phyloP scores from a whole-genome alignment of 73 alveolate species.

The Symbiodinium pilosum region DNA sequence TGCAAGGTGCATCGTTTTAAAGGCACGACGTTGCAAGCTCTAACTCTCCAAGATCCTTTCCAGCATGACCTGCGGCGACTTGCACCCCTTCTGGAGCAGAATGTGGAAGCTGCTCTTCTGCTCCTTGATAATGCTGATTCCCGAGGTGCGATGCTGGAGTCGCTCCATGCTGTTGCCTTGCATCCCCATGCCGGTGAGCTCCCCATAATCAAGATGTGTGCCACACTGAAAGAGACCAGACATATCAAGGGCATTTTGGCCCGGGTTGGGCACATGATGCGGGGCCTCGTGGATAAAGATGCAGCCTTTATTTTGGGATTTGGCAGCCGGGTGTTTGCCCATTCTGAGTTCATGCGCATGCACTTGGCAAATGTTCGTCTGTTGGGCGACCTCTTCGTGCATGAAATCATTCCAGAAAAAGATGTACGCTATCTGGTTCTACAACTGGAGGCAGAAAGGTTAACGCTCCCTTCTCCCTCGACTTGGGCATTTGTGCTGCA shows the following conservation, averaged over 20 bases:
- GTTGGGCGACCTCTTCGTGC: neutral
- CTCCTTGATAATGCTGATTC: neutral
- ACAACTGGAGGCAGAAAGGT: neutral
- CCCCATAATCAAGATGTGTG: neutral
- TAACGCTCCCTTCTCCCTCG: neutral
- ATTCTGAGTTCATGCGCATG: constrained; percentile 1
- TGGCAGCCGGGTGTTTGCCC: neutral
- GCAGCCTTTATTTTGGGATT: neutral
- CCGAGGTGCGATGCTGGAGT: neutral
- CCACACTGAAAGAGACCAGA: neutral
- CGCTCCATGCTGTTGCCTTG: constrained; percentile 6
- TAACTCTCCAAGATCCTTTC: neutral
- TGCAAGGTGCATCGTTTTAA: neutral
- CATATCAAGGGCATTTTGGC: neutral
- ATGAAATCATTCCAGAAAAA: neutral
- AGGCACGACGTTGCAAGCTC: neutral
- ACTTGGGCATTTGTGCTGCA: neutral
- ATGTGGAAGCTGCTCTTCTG: neutral
- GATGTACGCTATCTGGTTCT: neutral
- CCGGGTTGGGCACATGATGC: neutral
- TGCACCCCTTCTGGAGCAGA: neutral
- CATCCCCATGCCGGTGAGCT: neutral
- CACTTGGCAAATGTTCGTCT: neutral
- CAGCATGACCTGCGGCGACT: neutral
- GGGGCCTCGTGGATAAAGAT: neutral